Evolutionary conservation across 1,284 basidiomycete genomes (phyloP).

Genomic region (Heliocybe sulcata): DNA sequence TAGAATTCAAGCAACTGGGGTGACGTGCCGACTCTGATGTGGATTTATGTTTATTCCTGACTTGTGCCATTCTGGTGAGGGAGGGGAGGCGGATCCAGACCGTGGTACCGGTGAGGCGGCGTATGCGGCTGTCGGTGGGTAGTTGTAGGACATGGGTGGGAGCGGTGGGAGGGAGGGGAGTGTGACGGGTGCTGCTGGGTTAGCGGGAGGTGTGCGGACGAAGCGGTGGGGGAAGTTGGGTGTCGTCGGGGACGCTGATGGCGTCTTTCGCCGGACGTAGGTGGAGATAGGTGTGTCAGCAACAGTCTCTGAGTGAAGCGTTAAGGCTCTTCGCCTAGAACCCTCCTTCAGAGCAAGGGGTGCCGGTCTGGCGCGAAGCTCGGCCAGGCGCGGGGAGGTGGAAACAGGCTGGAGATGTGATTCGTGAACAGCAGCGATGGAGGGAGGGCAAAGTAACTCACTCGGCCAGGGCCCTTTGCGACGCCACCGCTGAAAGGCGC

Average conservation of each 20-base stretch:
- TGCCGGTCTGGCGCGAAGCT: background rate
- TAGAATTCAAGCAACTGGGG: background rate
- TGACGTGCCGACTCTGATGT: background rate
- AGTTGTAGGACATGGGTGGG: background rate
- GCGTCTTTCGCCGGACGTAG: conserved; percentile 70
- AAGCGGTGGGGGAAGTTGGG: conserved; percentile 45
- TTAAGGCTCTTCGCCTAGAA: background rate
- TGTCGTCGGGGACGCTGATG: conserved; percentile 61
- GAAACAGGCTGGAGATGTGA: background rate
- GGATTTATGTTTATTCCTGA: background rate
- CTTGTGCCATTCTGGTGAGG: background rate
- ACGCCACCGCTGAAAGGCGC: background rate
- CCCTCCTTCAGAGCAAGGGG: background rate
- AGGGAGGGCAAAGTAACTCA: background rate
- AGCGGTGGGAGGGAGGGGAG: conserved; percentile 44
- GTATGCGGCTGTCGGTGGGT: background rate
- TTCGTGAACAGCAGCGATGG: background rate
- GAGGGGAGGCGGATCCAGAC: background rate
- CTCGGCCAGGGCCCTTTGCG: background rate
- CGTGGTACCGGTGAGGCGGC: background rate
- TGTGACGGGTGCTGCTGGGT: conserved; percentile 41
- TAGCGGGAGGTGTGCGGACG: conserved; percentile 17
- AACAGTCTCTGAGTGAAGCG: conserved; percentile 7
- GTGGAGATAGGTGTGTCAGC: conserved; percentile 61
- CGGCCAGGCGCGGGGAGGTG: background rate